Evolutionary conservation across 257 asterid genomes (phyloP).

Genomic region (Solanum gracilifrons): DNA sequence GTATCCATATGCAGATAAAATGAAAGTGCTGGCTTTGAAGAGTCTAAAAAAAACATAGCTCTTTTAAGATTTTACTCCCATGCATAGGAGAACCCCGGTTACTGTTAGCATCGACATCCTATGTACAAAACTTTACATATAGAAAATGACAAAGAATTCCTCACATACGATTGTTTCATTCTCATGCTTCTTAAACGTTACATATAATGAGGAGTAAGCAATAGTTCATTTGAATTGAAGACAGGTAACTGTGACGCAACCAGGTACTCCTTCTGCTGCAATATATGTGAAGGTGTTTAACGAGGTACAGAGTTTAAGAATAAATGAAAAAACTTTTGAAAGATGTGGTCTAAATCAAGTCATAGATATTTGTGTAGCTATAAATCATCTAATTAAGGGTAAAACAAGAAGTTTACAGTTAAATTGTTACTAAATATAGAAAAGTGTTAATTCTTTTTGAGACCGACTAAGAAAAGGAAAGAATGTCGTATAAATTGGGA

Average conservation of each 20-base stretch:
- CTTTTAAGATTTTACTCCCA: neutral
- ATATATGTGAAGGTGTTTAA: neutral
- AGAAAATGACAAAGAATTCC: neutral
- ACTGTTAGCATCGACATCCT: neutral
- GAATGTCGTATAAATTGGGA: neutral
- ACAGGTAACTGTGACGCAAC: neutral
- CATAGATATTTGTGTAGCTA: neutral
- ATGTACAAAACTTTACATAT: neutral
- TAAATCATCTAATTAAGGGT: neutral
- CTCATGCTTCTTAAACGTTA: neutral
- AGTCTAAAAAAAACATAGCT: neutral
- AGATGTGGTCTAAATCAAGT: neutral
- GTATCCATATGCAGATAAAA: neutral
- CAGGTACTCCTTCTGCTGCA: neutral
- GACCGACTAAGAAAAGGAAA: neutral
- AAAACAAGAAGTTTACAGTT: neutral
- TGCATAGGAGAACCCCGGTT: neutral
- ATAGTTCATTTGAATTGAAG: neutral
- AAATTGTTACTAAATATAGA: too few relatives aligned
- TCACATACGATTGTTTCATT: neutral
- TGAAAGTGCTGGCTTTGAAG: neutral
- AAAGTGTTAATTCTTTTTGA: too few relatives aligned
- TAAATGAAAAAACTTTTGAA: neutral
- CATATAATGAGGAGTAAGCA: neutral
- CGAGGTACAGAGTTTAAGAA: neutral